A percentile compares a stretch with the other conserved stretches of the same genome.
phyloP scores from a whole-genome alignment of 768 basidiomycete species.

The Psilocybe azurescens region DNA sequence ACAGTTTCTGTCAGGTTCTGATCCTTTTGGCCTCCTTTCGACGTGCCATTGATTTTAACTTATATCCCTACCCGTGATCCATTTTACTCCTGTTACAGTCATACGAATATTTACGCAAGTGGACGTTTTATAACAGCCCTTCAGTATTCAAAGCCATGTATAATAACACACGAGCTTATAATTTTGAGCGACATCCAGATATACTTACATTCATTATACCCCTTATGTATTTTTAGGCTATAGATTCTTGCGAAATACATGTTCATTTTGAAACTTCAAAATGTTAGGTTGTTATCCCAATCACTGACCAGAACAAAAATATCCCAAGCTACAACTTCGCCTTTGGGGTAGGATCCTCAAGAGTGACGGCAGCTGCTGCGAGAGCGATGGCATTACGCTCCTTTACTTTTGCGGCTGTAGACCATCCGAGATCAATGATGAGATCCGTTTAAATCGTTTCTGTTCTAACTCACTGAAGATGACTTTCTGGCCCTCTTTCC shows the following conservation, averaged over 20 bases:
- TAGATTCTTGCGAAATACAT: not conserved
- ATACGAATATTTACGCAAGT: no score
- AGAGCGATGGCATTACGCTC: conserved; percentile 78
- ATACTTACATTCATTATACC: not conserved
- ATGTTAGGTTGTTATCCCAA: no score
- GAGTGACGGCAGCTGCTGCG: conserved; percentile 82
- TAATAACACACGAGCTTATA: not conserved
- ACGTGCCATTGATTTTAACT: conserved; percentile 26
- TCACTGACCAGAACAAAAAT: not conserved
- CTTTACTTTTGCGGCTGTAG: conserved; percentile 83
- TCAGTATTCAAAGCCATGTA: not conserved
- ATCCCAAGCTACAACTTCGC: conserved; percentile 56
- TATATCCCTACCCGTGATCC: not conserved
- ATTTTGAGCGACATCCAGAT: not conserved
- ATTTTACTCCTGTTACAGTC: not conserved
- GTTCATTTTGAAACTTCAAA: not conserved
- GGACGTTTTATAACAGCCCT: not conserved
- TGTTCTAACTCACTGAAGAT: conserved; percentile 78
- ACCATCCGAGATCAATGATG: not conserved
- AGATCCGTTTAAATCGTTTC: not conserved
- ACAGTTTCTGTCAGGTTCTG: conserved; percentile 27
- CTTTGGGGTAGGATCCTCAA: conserved; percentile 54
- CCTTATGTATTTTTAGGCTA: not conserved
- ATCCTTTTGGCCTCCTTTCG: conserved; percentile 35
- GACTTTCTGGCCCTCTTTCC: conserved; percentile 92